phyloP scores from a whole-genome alignment of 2,329 filamentous ascomycete genomes.

The Diplodia corticola region DNA sequence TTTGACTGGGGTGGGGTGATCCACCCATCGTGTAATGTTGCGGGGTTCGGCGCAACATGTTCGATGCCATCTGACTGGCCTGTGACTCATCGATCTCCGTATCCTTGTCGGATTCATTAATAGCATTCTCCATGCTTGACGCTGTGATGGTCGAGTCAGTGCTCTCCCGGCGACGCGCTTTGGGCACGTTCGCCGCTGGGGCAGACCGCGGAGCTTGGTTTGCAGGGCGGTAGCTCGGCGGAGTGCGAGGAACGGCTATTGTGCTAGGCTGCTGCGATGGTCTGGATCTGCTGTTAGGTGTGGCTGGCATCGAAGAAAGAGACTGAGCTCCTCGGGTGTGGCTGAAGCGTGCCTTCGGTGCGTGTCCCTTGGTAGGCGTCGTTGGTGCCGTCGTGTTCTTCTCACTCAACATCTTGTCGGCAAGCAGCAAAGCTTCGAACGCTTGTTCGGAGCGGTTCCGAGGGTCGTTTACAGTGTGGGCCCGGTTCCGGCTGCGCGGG shows the following conservation, averaged over 20 bases:
- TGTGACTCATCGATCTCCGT: constrained; percentile 68
- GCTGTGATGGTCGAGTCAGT: constrained; percentile 60
- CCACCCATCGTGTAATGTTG: constrained; percentile 39
- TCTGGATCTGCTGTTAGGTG: constrained; percentile 60
- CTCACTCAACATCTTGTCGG: constrained; percentile 74
- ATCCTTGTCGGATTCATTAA: constrained; percentile 65
- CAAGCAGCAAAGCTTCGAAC: constrained; percentile 74
- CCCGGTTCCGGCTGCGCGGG: constrained; percentile 29
- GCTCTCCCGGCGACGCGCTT: constrained; percentile 59
- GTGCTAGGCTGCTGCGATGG: constrained; percentile 59
- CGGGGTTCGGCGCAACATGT: constrained; percentile 66
- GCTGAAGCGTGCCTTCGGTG: constrained; percentile 55
- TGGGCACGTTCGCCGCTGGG: constrained; percentile 44
- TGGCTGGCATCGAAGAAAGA: constrained; percentile 79
- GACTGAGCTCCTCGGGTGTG: constrained; percentile 79
- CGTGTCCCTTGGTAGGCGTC: constrained; percentile 59
- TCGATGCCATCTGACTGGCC: constrained; percentile 74
- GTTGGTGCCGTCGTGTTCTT: constrained; percentile 74
- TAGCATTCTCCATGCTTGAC: constrained; percentile 43
- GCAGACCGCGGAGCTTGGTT: constrained; percentile 41
- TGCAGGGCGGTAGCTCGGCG: constrained; percentile 47
- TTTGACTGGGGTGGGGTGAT: constrained; percentile 42
- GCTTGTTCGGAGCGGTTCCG: constrained; percentile 56
- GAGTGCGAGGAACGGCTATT: constrained; percentile 55
- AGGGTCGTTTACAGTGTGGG: constrained; percentile 27